These are phyloP conservation scores for Fraxinus baroniana DNA, from an alignment of 305 asterid genomes.

Conservation along the genomic window DNA sequence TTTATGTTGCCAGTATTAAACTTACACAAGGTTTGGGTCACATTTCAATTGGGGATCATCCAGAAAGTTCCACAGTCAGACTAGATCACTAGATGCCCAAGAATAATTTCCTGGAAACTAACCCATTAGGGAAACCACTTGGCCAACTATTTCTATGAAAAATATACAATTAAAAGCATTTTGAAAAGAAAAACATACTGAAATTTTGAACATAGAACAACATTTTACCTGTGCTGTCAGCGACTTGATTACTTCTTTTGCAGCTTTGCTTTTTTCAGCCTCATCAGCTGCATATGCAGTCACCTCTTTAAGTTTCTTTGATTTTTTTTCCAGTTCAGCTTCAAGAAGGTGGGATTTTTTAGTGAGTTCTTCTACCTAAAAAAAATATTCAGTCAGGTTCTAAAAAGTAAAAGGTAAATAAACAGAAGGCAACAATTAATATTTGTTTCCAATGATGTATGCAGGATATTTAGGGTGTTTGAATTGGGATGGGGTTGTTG, in stretches of 20 bases:
- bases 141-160: neutral
- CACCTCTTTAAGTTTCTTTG: slow-evolving; percentile 61
- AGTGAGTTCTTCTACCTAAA: slow-evolving; percentile 69
- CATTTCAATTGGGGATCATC: neutral
- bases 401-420: neutral
- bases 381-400: slow-evolving; percentile 13
- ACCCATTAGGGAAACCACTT: neutral
- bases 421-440: neutral
- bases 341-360: slow-evolving; percentile 64
- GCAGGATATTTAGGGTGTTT: slow-evolving; percentile 1
- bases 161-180: neutral
- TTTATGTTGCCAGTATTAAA: neutral
- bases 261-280: slow-evolving; percentile 68
- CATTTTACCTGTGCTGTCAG: slow-evolving; percentile 67
- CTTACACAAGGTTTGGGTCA: neutral
- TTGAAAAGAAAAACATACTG: neutral
- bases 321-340: slow-evolving; percentile 64
- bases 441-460: neutral
- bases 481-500: neutral
- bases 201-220: neutral
- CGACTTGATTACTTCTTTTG: slow-evolving; percentile 74
- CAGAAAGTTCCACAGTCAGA: neutral
- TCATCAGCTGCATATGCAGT: slow-evolving; percentile 59
- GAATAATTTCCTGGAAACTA: neutral
- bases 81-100: neutral